A percentile compares a stretch with the other conserved stretches of the same genome.
These are phyloP conservation scores for Pseudogymnoascus sp. DNA, from an alignment of 2,329 filamentous ascomycete genomes.

Conservation along the genomic window DNA sequence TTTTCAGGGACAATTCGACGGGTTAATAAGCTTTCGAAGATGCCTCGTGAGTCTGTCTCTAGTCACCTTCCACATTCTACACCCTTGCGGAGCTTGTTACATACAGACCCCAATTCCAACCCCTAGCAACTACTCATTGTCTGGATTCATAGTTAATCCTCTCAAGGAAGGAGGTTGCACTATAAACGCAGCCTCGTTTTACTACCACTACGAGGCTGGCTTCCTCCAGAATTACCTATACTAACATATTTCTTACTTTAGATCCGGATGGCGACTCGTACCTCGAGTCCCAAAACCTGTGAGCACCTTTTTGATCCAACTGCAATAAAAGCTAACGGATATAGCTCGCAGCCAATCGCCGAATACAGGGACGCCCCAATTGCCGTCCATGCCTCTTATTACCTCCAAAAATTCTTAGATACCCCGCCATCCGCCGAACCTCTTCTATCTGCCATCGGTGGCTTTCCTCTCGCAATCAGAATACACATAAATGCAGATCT, in stretches of 20 bases:
- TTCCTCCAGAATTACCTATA: neutral
- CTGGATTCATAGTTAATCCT: neutral
- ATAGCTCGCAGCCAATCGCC: conserved; percentile 46
- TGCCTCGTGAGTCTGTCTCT: conserved; percentile 1
- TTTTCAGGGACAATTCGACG: neutral
- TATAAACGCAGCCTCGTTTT: neutral
- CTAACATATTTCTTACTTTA: neutral
- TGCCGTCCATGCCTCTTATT: conserved; percentile 84
- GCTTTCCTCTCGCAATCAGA: conserved; percentile 71
- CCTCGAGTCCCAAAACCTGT: conserved; percentile 6
- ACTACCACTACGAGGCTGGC: neutral
- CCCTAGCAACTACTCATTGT: neutral
- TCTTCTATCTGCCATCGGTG: conserved; percentile 80
- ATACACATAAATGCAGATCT: conserved; percentile 69
- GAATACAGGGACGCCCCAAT: conserved; percentile 67
- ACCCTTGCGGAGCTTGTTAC: neutral
- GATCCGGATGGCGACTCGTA: conserved; percentile 5
- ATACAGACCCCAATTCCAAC: neutral
- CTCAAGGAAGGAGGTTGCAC: neutral
- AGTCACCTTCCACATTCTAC: neutral
- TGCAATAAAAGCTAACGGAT: neutral
- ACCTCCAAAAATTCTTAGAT: conserved; percentile 70
- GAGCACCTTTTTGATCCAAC: neutral
- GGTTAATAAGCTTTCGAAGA: neutral
- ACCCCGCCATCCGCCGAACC: conserved; percentile 68